Evolutionary conservation across 495 filamentous ascomycete genomes (phyloP), one percentile per base, ranked within the genome.

Genomic region (Aspergillus heteromorphus): DNA sequence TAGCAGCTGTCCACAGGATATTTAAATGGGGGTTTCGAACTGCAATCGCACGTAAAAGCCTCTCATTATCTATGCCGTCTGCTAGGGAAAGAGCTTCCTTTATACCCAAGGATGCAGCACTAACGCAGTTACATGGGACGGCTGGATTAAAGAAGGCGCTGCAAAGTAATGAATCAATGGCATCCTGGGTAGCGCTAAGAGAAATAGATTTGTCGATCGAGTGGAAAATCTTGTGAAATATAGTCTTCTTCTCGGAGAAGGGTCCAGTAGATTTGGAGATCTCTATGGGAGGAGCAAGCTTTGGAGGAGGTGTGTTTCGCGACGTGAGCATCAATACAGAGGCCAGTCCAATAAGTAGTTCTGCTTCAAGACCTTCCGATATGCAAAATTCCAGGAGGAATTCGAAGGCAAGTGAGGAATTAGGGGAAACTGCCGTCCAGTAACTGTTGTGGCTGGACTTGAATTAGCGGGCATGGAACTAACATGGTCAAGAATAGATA

Each of bases 131-230:
- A 31, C 56, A 65, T 4, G 59, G 53, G 25, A 62, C 41, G 25
- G 17, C 31, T 31, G 56, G 59, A 27, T 65, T 50, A 25, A 65
- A 62, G 19, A 65, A 65, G 18, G 48, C 42, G 43, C 56, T 65
- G 45, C 61, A 64, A 18, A 61, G 30, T 41, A 64, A 45, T 17
- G 58, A 64, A 21, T 58, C 55, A 1, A 56, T 5, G 11, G 45
- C 61, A 38, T 58, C 57, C 17, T 48, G 30, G 11, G 53, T 57
- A n/a, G 49, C 49, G 40, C 61, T 55, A 3, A 63, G 54, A 49
- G 29, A 51, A 10, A 63, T 60, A 41, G 21, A 58, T 47, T 55
- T 51, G 31, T 58, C 52, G 21, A 61, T 25, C 6, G 20, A 31
- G 4, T 51, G 13, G 16, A 56, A 62, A 4, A 56, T 16, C 2